Base-by-base conservation (phyloP, 176 grass and related monocot species). In the Phoenix roebelenii region DNA sequence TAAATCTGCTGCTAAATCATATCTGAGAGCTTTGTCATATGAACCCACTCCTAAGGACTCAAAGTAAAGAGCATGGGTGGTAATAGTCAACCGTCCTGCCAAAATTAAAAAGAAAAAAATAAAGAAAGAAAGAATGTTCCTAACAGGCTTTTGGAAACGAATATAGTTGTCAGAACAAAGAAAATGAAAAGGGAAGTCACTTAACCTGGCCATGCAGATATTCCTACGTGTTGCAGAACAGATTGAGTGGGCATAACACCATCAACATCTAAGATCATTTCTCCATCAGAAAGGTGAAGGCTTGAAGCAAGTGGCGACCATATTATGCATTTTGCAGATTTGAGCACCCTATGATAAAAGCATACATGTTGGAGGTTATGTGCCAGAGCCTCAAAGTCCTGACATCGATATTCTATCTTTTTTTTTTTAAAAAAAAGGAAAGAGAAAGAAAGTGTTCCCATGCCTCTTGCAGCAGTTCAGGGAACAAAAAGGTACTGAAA, bases 121-220 rank as follows among this genome's bases (percentile, higher is more conserved):
- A 30, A 30, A 44, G 29, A 32, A 12, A 39, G 10, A 79, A 72
- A 72, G n/a, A 68, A 68, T 12, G 63, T 67, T 17, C 29, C 61
- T 62, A 66, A 66, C 32, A 80, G 63, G 22, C 74, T 72, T 53
- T 57, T 5, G 50, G 64, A 71, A 58, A 68, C 53, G 55, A 51
- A 30, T 18, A 56, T 16, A 25, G 15, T 22, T 65, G 66, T 44
- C 17, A 72, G 16, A 7, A 55, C 15, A 29, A 62, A 77, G 52
- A 67, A 82, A 83, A 80, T 74, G 85, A 91, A 91, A 74, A 35
- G 64, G 80, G 62, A 86, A 75, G 67, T 24, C 79, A 57, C 73
- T 85, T 97, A 83, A 97, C 93, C 93, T 88, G 93, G 84, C 73
- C 84, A 82, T 18, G 87, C 88, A 51, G 87, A 91, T 51, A 77